Base-by-base conservation (phyloP, 305 asterid species). In the Fraxinus angustifolia region DNA sequence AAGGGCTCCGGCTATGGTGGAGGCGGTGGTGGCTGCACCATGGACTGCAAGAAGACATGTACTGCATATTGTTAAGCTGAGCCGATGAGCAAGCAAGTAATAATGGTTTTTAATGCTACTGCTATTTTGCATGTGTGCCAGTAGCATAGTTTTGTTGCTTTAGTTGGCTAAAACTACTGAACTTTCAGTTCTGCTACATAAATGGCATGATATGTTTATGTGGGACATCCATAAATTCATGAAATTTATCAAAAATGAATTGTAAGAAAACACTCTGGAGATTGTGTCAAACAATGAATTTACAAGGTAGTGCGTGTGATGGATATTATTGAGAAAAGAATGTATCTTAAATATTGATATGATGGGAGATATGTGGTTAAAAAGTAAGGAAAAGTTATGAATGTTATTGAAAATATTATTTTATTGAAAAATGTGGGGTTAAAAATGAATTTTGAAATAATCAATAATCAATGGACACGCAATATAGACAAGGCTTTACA, bases 1-100 rank as follows among this genome's bases (percentile, higher is more conserved):
- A 92, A 94, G 88, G 97, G 97, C 0, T 93, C 85, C 68, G 98
- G 99, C 0, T 88, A 77, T 38, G 99, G 97, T 16, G 97, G 99
- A 30, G 99, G 97, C 1, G 94, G 60, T 5, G 99, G 98, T 7
- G 96, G 98, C 0, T 96, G 99, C 89, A 90, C 91, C 84, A 50
- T 93, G 4, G 98, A 94, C 65, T 96, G 99, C 91, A 73, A 85
- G 89, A 87, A 91, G 82, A 92, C 87, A 35, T 96, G 99, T 76
- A 73, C 53, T 4, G 98, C 97, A 80, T 87, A 82, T 23, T 96
- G 99, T 87, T 94, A 72, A 86, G 78, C 65, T n/a, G 30, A 68
- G 33, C 72, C 34, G 23, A 48, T 70, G 7, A 16, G 28, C 58
- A 50, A 50, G 2, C 67, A 48, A 48, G 58, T 10, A 21, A 14